These are phyloP conservation scores for Cicer yamashitae DNA, from an alignment of 306 rosid species.

Conservation along the genomic window DNA sequence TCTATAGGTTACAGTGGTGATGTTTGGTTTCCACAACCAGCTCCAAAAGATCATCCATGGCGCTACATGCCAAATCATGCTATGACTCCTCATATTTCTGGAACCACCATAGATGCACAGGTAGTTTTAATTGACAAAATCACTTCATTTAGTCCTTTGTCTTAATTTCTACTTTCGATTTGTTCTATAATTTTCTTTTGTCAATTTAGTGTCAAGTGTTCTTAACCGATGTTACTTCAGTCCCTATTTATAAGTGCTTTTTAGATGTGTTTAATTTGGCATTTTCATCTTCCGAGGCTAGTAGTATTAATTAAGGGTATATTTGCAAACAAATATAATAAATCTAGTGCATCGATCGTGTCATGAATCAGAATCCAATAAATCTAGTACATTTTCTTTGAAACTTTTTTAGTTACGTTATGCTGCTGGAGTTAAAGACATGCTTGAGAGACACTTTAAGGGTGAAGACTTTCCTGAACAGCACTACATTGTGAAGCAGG, in stretches of 20 bases:
- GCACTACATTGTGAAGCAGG: slow-evolving; percentile 94
- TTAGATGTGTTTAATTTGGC: too few relatives aligned
- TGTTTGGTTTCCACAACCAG: slow-evolving; percentile 96
- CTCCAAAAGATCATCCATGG: slow-evolving; percentile 99
- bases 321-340: too few relatives aligned
- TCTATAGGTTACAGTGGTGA: slow-evolving; percentile 89
- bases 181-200: background rate
- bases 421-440: slow-evolving; percentile 91
- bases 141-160: background rate
- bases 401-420: slow-evolving; percentile 70
- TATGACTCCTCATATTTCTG: slow-evolving; percentile 97
- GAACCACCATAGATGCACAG: slow-evolving; percentile 98
- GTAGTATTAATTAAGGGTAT: too few relatives aligned
- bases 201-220: background rate
- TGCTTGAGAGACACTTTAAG: slow-evolving; percentile 90
- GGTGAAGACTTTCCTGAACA: slow-evolving; percentile 89
- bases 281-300: too few relatives aligned
- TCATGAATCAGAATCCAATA: background rate
- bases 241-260: too few relatives aligned
- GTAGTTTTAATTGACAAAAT: slow-evolving; percentile 42
- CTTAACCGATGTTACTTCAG: too few relatives aligned
- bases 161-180: background rate
- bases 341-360: background rate
- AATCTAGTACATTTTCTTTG: background rate
- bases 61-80: slow-evolving; percentile 99